Evolutionary conservation across 176 grass and related monocot genomes (phyloP), one percentile per base, ranked within the genome.

Genomic region (Rhynchospora breviuscula): DNA sequence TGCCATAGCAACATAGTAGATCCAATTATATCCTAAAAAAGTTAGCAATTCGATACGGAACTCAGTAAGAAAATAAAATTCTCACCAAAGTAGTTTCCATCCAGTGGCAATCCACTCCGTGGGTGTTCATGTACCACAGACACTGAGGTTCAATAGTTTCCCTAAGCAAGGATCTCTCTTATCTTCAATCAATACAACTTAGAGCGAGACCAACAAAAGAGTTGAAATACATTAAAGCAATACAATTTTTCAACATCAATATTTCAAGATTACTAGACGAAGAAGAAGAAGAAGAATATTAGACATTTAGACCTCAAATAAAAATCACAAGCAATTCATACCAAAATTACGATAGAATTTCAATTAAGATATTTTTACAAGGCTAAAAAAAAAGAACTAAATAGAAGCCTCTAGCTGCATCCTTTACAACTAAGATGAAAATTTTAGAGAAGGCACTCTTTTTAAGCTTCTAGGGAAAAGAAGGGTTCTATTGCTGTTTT

Each of bases 321-420:
- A 78, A 33, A 78, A 15, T 78, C 7, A 54, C 13, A 6, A 77
- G 23, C 49, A 78, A 77, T 57, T 56, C 25, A 33, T 57, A 78
- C 48, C 11, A 78, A 31, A 78, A 56, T 4, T 31, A 78, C 7
- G 10, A 56, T 54, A 57, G 14, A 78, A 57, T 49, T 77, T 11
- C 73, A 56, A 56, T 77, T 33, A 57, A 78, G 51, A 75, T 25
- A 26, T 75, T 52, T 75, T 75, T 75, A 53, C 71, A 75, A 75
- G 68, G 71, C 47, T 53, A 53, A 25, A 26, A 75, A 53, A 21
- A 75, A 0, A 78, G 54, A 77, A 56, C 73, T 56, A 3, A 31
- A 47, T 15, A 77, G 71, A 29, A 77, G 12, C 48, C 5, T 77
- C 5, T 77, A 31, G 49, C 49, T 77, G 49, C 22, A 78, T 78